Conservation (phyloP, 805 yeast species). For the Cyberlindnera sargentensis region DNA sequence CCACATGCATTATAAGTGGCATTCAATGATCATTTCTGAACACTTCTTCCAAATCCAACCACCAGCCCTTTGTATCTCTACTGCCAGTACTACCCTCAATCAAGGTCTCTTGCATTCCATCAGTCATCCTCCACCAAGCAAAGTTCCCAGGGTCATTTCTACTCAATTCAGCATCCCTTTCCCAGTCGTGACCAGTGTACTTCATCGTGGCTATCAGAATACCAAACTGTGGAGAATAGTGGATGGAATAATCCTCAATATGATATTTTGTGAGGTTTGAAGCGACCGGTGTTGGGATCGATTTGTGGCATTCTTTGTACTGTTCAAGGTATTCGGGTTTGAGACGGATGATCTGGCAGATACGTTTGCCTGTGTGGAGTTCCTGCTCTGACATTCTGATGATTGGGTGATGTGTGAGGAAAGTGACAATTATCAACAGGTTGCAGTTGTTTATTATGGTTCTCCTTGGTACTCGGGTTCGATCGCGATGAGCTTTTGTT, state of each 20-base stretch:
- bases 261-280: conserved; percentile 28
- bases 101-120: conserved; percentile 32
- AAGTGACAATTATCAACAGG: too few species aligned
- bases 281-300: conserved; percentile 28
- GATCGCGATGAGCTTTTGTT: too few species aligned
- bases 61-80: conserved; percentile 34
- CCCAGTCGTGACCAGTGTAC: conserved; percentile 34
- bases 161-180: conserved; percentile 27
- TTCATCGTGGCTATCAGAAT: conserved; percentile 32
- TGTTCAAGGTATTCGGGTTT: conserved; percentile 32
- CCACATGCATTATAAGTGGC: too few species aligned
- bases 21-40: conserved; percentile 28
- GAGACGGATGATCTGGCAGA: conserved; percentile 33
- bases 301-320: conserved; percentile 28
- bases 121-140: conserved; percentile 36
- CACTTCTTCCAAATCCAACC: conserved; percentile 32
- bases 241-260: conserved; percentile 36
- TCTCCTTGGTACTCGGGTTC: too few species aligned
- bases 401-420: too few species aligned
- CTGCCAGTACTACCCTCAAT: conserved; percentile 31
- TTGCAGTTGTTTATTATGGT: too few species aligned
- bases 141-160: conserved; percentile 30
- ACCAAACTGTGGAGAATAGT: conserved; percentile 26
- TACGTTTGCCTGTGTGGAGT: conserved; percentile 30
- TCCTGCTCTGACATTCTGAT: background rate